Base-by-base conservation (phyloP, 345 rosid genomes). In the Corymbia maculata region DNA sequence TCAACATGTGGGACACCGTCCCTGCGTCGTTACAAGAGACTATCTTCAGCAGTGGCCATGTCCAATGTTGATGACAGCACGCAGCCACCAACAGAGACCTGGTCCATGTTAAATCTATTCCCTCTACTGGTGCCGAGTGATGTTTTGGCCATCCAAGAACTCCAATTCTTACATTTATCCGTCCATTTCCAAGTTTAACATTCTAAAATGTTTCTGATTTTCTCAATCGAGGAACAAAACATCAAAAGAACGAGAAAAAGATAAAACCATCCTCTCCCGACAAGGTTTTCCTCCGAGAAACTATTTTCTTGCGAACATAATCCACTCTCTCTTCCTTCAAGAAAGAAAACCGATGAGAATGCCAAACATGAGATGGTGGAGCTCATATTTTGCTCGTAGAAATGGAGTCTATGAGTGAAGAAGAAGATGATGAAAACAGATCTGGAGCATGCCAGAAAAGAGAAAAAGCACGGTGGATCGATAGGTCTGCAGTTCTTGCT, bases 1-100 rank as follows among this genome's bases (percentile, higher is more conserved):
- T 93, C 3, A 92, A 92, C 52, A 89, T 92, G 79, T 93, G 96
- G 95, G 89, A 90, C 13, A 93, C 86, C 28, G 96, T 93, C 10
- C 90, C 93, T 30, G 92, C 92, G 30, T 93, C 95, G 22, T 36
- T 90, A 52, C 86, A 87, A 15, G 88, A 89, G 47, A 89, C 90
- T 92, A 0, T 86, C 89, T 64, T 91, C 91, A 1, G 91, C 92
- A 1, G 79, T 90, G 32, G 87, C 88, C 26, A 45, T 90, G 49
- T 80, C 85, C 49, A 47, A 80, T 32, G 21, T 28, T 57, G 86
- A 45, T 53, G n/a, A 13, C 84, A 87, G 64, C 86, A 88, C 45
- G 19, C 91, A 91, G 89, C 85, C 90, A 7, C 88, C 91, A 21
- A 86, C 32, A 64, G 36, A 64, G 17, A 13, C 75, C 4, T 64